These are phyloP conservation scores for Ogataea naganishii DNA, from an alignment of 805 yeast species.

Conservation along the genomic window DNA sequence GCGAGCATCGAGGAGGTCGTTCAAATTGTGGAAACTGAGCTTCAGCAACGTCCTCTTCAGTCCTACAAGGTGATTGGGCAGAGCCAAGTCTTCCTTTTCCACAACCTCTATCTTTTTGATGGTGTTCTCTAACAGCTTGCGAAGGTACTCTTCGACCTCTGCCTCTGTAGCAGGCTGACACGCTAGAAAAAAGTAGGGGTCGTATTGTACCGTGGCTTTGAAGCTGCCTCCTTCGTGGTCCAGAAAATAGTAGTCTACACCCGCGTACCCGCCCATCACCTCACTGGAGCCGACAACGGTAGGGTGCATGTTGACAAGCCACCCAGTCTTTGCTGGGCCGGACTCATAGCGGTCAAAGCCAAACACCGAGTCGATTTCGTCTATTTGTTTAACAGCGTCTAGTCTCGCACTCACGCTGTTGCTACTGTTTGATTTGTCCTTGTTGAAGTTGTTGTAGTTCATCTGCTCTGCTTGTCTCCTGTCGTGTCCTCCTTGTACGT, in stretches of 20 bases:
- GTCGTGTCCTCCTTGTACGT: too few relatives aligned
- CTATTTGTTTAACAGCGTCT: slow-evolving; percentile 51
- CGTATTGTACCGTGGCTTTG: slow-evolving; percentile 73
- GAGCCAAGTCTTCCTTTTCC: slow-evolving; percentile 67
- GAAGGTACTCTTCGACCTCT: slow-evolving; percentile 81
- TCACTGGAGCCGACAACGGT: slow-evolving; percentile 59
- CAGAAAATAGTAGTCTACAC: slow-evolving; percentile 87
- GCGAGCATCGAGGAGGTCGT: slow-evolving; percentile 70
- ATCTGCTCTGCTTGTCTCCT: neutral
- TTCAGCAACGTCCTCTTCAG: slow-evolving; percentile 54
- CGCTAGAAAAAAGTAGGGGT: slow-evolving; percentile 78
- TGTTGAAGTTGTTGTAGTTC: slow-evolving; percentile 1
- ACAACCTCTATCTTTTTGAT: slow-evolving; percentile 50
- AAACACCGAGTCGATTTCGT: slow-evolving; percentile 70
- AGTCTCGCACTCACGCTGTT: slow-evolving; percentile 30
- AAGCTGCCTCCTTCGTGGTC: slow-evolving; percentile 97
- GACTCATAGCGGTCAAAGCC: slow-evolving; percentile 77
- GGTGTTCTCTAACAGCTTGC: slow-evolving; percentile 54
- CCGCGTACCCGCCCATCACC: slow-evolving; percentile 62
- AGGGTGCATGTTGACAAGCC: slow-evolving; percentile 93
- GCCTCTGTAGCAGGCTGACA: slow-evolving; percentile 52
- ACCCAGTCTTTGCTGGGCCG: slow-evolving; percentile 70
- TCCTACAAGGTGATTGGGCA: slow-evolving; percentile 86
- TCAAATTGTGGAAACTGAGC: slow-evolving; percentile 64
- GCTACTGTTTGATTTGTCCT: slow-evolving; percentile 7